A percentile compares a stretch with the other conserved stretches of the same genome.
Evolutionary conservation across 257 asterid genomes (phyloP).

Genomic region (Avicennia marina): DNA sequence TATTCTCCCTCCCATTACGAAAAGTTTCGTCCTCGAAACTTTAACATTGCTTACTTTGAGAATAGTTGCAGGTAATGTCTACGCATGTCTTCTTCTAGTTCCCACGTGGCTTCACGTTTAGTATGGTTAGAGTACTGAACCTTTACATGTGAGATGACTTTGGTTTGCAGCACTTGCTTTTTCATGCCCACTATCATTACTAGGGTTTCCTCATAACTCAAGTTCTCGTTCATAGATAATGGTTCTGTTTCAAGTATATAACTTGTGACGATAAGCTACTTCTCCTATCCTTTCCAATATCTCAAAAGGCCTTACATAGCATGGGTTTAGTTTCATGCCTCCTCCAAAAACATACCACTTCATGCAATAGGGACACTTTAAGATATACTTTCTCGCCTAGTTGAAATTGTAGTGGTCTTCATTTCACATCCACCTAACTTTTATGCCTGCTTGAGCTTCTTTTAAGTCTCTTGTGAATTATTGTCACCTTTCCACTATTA

Average conservation of each 20-base stretch:
- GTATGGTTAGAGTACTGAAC: neutral
- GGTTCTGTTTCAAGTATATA: neutral
- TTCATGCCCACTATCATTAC: neutral
- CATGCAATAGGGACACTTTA: neutral
- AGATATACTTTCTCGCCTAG: neutral
- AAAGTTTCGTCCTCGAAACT: neutral
- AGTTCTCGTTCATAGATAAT: neutral
- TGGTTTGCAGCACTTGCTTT: neutral
- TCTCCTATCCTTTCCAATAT: neutral
- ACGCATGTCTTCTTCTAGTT: neutral
- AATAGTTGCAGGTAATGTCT: neutral
- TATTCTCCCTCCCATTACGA: neutral
- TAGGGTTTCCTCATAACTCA: too few species aligned
- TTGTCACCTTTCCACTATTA: neutral
- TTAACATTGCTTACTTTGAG: too few species aligned
- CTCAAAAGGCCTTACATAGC: neutral
- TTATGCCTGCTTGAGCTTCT: neutral
- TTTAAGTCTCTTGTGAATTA: neutral
- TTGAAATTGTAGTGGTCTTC: too few species aligned
- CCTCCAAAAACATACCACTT: neutral
- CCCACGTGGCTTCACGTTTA: neutral
- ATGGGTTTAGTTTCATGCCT: neutral
- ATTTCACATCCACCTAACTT: neutral
- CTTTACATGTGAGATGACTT: neutral
- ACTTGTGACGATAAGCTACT: neutral